Evolutionary conservation across 192 early-diverging fungal genomes (phyloP), one percentile per base, ranked within the genome.

Genomic region (Coemansia sp.): DNA sequence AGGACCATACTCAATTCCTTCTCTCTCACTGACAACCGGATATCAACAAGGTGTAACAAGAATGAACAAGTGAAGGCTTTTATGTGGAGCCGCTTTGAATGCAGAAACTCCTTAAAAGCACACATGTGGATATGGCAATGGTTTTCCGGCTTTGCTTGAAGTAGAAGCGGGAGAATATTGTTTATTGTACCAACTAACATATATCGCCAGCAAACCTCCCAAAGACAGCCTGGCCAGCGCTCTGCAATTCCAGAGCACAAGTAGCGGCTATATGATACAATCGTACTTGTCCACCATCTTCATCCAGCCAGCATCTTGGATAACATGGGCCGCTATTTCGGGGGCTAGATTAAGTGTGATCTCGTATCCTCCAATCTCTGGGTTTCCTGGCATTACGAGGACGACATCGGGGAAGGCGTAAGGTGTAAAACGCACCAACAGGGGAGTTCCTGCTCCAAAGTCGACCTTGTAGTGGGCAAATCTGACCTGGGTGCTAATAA

Each of bases 381-480:
- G 55, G 37, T 56, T 25, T 14, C 55, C 20, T 37, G 55, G 55
- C 55, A 56, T 56, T 37, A 56, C 37, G 12, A 56, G 22, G 0
- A 37, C 14, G 14, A 56, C 37, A 16, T 56, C 37, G 5, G 55
- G 55, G 32, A 56, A 56, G 20, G 55, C 55, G 22, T 37, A 38
- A 10, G 37, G 55, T 16, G 37, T 14, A 25, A 38, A 25, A 5
- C 55, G 55, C 7, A 56, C 55, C 4, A 37, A 7, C 5, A 25
- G 2, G 20, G 55, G 55, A 12, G 2, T 56, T 14, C 55, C 55
- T 11, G 55, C 20, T 56, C 55, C 55, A 56, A 56, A 56, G 5
- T 56, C 55, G 9, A 56, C 55, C 11, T 56, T 20, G 14, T 56
- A 56, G 25, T 56, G 37, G 3, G 55, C 25, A 56, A 56, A 56